Conservation (phyloP, 75 land plant species). For the Pinus taeda region DNA sequence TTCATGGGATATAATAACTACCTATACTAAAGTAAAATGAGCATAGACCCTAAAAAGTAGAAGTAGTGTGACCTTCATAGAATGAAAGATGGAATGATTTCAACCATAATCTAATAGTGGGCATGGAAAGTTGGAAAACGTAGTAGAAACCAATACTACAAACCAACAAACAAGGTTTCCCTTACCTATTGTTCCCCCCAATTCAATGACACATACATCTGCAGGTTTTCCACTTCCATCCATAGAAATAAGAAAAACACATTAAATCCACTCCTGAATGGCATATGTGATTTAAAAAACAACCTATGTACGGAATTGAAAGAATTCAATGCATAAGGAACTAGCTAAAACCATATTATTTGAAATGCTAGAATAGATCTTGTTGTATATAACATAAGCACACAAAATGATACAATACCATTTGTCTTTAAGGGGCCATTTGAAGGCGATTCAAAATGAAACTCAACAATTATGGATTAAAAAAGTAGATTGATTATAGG, state of each 20-base stretch:
- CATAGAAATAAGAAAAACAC: conserved; percentile 76
- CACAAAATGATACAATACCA: background rate
- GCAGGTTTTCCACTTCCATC: conserved; percentile 83
- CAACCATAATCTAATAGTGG: background rate
- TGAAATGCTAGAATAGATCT: background rate
- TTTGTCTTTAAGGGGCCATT: background rate
- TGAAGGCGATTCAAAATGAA: background rate
- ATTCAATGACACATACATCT: conserved; percentile 97
- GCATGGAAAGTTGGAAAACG: background rate
- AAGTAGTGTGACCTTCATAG: background rate
- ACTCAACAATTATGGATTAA: background rate
- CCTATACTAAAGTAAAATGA: background rate
- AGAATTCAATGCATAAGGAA: background rate
- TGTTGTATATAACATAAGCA: background rate
- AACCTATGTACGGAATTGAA: conserved; percentile 41
- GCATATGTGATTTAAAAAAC: conserved; percentile 74
- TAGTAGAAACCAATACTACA: background rate
- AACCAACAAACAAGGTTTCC: background rate
- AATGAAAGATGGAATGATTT: background rate
- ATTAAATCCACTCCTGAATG: conserved; percentile 83
- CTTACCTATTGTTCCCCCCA: conserved; percentile 92
- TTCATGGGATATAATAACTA: background rate
- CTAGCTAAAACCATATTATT: background rate
- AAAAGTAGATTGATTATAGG: background rate
- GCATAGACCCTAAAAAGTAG: no score